A percentile compares a stretch with the other conserved stretches of the same genome.
phyloP scores from a whole-genome alignment of 805 yeast species.

The Saccharomycopsis fermentans region DNA sequence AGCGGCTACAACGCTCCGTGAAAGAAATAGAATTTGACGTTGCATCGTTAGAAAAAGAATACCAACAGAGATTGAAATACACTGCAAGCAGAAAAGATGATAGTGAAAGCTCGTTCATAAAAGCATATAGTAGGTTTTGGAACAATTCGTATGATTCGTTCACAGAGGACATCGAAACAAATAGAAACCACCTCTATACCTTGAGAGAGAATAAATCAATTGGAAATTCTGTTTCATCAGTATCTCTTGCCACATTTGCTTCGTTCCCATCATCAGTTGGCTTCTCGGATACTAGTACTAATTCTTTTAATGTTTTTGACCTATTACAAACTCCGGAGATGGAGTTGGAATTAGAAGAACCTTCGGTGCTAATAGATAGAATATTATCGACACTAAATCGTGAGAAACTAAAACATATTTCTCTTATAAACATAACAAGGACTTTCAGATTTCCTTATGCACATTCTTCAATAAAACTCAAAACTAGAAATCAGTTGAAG shows the following conservation, averaged over 20 bases:
- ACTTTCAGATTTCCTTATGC: background rate
- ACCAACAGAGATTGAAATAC: background rate
- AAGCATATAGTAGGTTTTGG: background rate
- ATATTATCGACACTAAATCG: background rate
- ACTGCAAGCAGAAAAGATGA: background rate
- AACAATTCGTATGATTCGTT: background rate
- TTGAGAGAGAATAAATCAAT: background rate
- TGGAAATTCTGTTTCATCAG: background rate
- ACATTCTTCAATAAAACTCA: background rate
- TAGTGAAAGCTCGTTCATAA: background rate
- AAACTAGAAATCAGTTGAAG: background rate
- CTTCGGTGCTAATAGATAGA: background rate
- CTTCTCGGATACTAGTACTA: background rate
- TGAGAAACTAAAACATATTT: background rate
- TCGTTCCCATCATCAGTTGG: background rate
- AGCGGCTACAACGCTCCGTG: background rate
- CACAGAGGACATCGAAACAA: background rate
- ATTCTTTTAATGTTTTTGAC: background rate
- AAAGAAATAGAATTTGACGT: background rate
- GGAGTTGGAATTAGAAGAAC: background rate
- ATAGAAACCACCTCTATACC: background rate
- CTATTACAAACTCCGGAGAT: background rate
- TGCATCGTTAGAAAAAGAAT: background rate
- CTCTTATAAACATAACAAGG: background rate
- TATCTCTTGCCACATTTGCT: background rate